Conservation (phyloP, 2,329 filamentous ascomycete genomes). For the Ophiocordyceps unilateralis region DNA sequence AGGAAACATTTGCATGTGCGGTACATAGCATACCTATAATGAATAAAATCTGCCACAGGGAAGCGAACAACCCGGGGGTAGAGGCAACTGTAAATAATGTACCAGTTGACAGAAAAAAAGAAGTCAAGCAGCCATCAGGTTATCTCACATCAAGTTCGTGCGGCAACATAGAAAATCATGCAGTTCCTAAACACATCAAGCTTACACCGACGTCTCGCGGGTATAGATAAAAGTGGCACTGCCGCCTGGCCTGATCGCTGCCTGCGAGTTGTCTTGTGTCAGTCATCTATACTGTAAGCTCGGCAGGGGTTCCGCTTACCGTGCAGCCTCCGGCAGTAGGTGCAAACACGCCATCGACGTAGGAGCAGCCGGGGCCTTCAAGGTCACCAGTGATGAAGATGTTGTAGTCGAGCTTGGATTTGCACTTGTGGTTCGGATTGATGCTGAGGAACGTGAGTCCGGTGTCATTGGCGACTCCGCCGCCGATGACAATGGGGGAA, state of each 20-base stretch:
- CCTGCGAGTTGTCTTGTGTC: neutral
- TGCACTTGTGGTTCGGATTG: neutral
- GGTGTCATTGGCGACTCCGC: neutral
- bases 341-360: neutral
- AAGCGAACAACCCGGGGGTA: neutral
- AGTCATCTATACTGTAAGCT: neutral
- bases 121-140: neutral
- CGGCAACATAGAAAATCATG: neutral
- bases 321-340: neutral
- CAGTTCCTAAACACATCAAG: neutral
- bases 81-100: neutral
- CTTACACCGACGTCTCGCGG: neutral
- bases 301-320: neutral
- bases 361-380: neutral
- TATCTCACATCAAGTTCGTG: neutral
- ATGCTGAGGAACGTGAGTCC: neutral
- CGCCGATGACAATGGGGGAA: neutral
- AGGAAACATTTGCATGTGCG: neutral
- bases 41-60: neutral
- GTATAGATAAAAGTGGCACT: neutral
- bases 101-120: neutral
- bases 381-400: neutral
- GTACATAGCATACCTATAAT: neutral
- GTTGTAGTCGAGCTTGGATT: neutral
- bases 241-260: neutral